Conservation (phyloP, 352 stramenopile species). For the Pythium oligandrum region DNA sequence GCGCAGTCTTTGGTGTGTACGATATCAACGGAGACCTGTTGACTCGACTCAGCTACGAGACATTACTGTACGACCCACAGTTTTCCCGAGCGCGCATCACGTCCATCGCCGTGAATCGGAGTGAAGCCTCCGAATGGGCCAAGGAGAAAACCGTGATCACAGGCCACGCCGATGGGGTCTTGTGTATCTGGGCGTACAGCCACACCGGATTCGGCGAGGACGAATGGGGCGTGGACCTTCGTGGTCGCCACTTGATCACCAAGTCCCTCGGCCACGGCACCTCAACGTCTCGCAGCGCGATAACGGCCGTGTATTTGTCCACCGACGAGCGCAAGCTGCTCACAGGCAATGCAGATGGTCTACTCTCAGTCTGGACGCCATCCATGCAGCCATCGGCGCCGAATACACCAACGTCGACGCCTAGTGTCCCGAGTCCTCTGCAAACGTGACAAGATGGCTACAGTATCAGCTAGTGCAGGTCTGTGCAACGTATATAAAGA, state of each 20-base stretch:
- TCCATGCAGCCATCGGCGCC: constrained; percentile 6
- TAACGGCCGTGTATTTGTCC: constrained; percentile 49
- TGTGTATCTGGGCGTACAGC: constrained; percentile 65
- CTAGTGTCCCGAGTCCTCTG: not conserved
- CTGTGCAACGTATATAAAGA: not conserved
- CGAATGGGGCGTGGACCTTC: constrained; percentile 47
- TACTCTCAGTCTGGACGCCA: constrained; percentile 46
- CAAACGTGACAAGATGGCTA: no score
- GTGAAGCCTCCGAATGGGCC: constrained; percentile 50
- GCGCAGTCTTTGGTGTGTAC: constrained; percentile 48
- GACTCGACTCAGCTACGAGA: constrained; percentile 38
- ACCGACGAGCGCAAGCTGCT: constrained; percentile 57
- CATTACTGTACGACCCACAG: constrained; percentile 38
- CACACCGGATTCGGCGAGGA: constrained; percentile 35
- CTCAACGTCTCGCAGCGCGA: constrained; percentile 21
- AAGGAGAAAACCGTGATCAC: constrained; percentile 60
- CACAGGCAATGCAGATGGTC: constrained; percentile 47
- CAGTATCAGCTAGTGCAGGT: no score
- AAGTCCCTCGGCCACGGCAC: constrained; percentile 6
- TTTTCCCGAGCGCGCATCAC: constrained; percentile 33
- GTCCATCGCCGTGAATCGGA: constrained; percentile 41
- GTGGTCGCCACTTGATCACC: constrained; percentile 37
- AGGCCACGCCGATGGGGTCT: constrained; percentile 49
- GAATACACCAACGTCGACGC: constrained; percentile 17
- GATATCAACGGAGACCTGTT: constrained; percentile 63